Evolutionary conservation across 441 rosid species (phyloP), one percentile per base, ranked within the genome.

Genomic region (Croton laevigatus): DNA sequence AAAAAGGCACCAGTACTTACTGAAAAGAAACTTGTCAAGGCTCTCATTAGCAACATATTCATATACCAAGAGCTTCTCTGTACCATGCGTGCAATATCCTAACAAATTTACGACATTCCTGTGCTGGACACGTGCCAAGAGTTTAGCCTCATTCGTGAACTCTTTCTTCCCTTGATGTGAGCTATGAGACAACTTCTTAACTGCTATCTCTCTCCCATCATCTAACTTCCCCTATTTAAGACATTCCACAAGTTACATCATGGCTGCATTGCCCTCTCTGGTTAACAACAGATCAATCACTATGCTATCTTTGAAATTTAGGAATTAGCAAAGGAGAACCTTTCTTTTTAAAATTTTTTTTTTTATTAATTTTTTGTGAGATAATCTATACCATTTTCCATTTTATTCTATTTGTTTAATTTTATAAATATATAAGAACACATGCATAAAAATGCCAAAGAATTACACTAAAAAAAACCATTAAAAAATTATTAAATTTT

Each of bases 191-290:
- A 94, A 75, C 82, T 82, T 92, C 89, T 94, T 94, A 78, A 94
- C 97, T 4, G 98, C 98, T 77, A 94, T 84, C 23, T 90, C 92
- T 78, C 94, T 89, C 62, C 98, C 97, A 74, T 88, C 94, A 69
- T 73, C 72, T 72, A 92, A 78, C 76, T 78, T 90, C 44, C 96
- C 98, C 97, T 94, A 74, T 34, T 48, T 66, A 81, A 74, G 77
- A 38, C 68, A 70, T 19, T 67, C 23, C 49, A 20, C 27, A 68
- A 64, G 36, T 74, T 65, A 44, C 6, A 57, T n/a, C 27, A 64
- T 46, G 44, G 6, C 20, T 55, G 37, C 13, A 52, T 49, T n/a
- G 27, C 64, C 73, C 65, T 32, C 6, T 44, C 40, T 65, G 48
- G 38, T 60, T 38, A 46, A 19, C 44, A 75, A 59, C 13, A 68